Conservation (phyloP, 2,329 filamentous ascomycete genomes). For the Colletotrichum neosansevieriae region DNA sequence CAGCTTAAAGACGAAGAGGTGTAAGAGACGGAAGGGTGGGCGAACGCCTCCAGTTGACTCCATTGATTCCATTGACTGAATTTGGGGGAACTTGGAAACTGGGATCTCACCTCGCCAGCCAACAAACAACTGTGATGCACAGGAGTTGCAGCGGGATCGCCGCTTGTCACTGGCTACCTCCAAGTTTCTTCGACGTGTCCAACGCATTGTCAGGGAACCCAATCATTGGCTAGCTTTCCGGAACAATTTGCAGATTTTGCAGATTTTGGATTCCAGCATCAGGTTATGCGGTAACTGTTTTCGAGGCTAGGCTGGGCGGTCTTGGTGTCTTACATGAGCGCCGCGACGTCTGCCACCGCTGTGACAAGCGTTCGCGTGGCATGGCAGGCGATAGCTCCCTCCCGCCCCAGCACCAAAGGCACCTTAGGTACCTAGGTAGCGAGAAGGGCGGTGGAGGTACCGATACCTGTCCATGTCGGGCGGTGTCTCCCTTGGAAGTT, state of each 20-base stretch:
- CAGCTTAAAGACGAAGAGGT: constrained; percentile 3
- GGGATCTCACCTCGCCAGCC: constrained; percentile 14
- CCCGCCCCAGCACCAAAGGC: constrained; percentile 27
- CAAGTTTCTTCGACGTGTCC: constrained; percentile 14
- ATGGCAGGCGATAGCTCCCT: constrained; percentile 38
- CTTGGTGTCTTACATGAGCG: constrained; percentile 8
- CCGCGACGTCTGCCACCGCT: neutral
- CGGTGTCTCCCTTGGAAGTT: constrained; percentile 20
- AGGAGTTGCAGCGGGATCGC: constrained; percentile 23
- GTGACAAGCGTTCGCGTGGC: constrained; percentile 37
- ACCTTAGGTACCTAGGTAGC: too few species aligned
- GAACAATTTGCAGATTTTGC: constrained; percentile 1
- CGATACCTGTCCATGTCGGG: constrained; percentile 23
- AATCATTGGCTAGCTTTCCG: constrained; percentile 16
- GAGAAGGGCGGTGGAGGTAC: constrained; percentile 3
- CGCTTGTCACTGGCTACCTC: constrained; percentile 13
- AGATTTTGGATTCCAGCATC: constrained; percentile 27
- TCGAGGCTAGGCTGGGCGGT: constrained; percentile 19
- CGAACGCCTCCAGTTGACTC: constrained; percentile 2
- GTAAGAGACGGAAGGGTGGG: constrained; percentile 5
- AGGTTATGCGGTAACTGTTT: constrained; percentile 3
- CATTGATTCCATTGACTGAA: neutral
- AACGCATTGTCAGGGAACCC: neutral
- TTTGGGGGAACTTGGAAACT: neutral
- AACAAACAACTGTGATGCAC: constrained; percentile 36